Evolutionary conservation across 2,329 filamentous ascomycete genomes (phyloP).

Genomic region (Fusarium camptoceras): DNA sequence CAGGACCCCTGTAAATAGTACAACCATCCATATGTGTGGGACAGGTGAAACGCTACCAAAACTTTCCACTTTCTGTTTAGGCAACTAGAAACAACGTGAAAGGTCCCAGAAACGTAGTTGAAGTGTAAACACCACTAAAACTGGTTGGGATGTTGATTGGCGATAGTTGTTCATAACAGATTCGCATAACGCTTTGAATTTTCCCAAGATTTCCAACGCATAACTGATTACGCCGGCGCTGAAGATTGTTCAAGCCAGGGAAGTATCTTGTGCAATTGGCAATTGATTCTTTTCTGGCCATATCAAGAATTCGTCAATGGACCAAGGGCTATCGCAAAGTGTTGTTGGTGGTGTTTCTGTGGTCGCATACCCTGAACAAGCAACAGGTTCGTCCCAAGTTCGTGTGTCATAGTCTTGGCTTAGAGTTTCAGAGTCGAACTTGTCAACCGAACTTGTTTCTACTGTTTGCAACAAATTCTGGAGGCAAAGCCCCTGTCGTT

Average conservation of each 20-base stretch:
- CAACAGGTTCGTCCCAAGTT: slow-evolving; percentile 34
- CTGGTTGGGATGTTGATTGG: not conserved
- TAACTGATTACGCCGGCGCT: not conserved
- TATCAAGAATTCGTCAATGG: slow-evolving; percentile 40
- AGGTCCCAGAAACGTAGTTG: not conserved
- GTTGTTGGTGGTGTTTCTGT: slow-evolving; percentile 24
- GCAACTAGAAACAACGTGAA: not conserved
- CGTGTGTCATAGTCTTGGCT: slow-evolving; percentile 25
- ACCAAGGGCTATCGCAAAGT: slow-evolving; percentile 34
- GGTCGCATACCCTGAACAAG: slow-evolving; percentile 7
- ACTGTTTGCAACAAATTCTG: not conserved
- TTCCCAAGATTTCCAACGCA: not conserved
- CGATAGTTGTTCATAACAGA: not conserved
- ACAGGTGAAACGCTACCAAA: slow-evolving; percentile 44
- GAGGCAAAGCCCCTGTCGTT: slow-evolving; percentile 21
- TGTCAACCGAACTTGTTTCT: slow-evolving; percentile 28
- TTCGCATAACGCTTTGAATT: not conserved
- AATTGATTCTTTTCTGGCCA: slow-evolving; percentile 33
- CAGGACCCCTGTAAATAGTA: slow-evolving; percentile 27
- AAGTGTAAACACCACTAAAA: not conserved
- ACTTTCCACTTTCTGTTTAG: slow-evolving; percentile 35
- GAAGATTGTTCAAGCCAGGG: no score
- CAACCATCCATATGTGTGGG: slow-evolving; percentile 36
- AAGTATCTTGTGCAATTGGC: not conserved
- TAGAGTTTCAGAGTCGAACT: slow-evolving; percentile 12